Base-by-base conservation (phyloP, 2,329 filamentous ascomycete species). In the Verticillium klebahnii region DNA sequence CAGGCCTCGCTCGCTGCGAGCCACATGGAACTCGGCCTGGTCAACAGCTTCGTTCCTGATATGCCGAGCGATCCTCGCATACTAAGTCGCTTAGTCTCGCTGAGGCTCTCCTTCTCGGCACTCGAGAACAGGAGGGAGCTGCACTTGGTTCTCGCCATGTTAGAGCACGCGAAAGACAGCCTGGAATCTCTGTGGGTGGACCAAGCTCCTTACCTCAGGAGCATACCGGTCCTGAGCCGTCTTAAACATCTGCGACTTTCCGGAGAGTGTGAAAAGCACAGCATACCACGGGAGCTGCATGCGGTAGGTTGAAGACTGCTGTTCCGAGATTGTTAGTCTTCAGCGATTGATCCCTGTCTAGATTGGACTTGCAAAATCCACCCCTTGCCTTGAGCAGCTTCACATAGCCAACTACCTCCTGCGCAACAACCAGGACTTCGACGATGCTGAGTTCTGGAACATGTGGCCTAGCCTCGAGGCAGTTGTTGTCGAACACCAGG, bases 391-490 rank as follows among this genome's bases (percentile, higher is more conserved):
- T 8, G 50, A 65, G 17, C 63, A 65, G 4, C 57, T 65, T 19
- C 56, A 56, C 45, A 58, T 65, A 23, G 58, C 59, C 57, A 65
- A 64, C 55, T 65, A 61, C 15, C 56, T 60, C 57, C 59, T 61
- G 31, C 63, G 58, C 29, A 65, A 58, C 23, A 56, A 64, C n/a
- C 58, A 65, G 3, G 61, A 62, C 25, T 60, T 61, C 25, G 55
- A 39, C 6, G 61, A 61, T 32, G 56, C 34, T 5, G 63, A 65
- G 34, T 64, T 45, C 62, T 65, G 63, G 63, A 59, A 54, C 23
- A 60, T 70, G 15, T 77, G 74, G 74, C 61, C 61, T 19, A 62
- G 68, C 12, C 68, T 78, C 37, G 70, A 71, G 57, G 70, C 65
- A 1, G 61, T 77, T 17, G 65, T 71, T 25, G 65, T 71, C 23